Evolutionary conservation across 2,329 filamentous ascomycete genomes (phyloP).

Genomic region (Fusarium secorum): DNA sequence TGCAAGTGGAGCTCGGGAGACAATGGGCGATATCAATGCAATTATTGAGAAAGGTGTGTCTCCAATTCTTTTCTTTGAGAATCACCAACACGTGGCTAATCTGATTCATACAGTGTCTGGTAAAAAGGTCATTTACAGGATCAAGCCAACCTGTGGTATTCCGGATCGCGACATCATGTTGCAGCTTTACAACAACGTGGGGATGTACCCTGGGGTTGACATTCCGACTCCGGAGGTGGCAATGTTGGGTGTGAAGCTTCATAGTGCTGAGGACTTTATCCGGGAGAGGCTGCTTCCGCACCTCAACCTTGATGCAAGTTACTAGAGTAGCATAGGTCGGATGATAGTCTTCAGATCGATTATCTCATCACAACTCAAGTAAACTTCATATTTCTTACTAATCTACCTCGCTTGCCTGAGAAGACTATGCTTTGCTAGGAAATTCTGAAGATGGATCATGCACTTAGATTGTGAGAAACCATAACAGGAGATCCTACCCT

Average conservation of each 20-base stretch:
- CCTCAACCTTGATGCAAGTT: not conserved
- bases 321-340: not conserved
- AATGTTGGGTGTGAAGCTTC: constrained; percentile 7
- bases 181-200: constrained; percentile 17
- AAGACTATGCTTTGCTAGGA: not conserved
- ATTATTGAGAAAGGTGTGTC: constrained; percentile 7
- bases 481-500: not conserved
- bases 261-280: constrained; percentile 10
- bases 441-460: not conserved
- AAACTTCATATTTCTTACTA: not conserved
- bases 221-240: constrained; percentile 13
- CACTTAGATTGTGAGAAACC: not conserved
- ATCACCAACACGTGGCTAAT: not conserved
- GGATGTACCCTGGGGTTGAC: constrained; percentile 20
- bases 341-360: not conserved
- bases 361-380: not conserved
- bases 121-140: constrained; percentile 21
- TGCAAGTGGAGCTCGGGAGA: constrained; percentile 19
- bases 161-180: constrained; percentile 23
- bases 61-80: rapidly evolving
- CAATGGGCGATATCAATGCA: constrained; percentile 19
- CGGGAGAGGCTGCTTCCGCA: constrained; percentile 14
- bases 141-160: constrained; percentile 19
- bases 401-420: not conserved
- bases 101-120: constrained; percentile 1